These are phyloP conservation scores for Arthrobotrys musiformis DNA, from an alignment of 2,329 filamentous ascomycete genomes.

Conservation along the genomic window DNA sequence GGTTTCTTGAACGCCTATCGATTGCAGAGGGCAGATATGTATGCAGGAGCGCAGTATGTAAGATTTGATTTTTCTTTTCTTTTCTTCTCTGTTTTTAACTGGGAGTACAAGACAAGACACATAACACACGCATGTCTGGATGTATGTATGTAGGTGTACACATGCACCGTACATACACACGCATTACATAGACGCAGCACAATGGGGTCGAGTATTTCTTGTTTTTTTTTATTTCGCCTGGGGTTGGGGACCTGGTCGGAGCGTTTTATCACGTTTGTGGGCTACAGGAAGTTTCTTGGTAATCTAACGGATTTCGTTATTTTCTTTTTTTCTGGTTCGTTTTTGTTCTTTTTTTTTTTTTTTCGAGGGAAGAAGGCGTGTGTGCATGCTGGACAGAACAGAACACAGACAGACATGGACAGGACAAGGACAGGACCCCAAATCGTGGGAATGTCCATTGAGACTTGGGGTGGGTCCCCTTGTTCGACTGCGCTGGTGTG, in stretches of 20 bases:
- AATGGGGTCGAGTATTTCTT: too few species aligned
- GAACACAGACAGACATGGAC: too few species aligned
- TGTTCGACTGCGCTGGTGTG: background rate
- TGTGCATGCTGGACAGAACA: background rate
- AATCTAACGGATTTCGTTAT: too few species aligned
- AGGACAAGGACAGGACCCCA: constrained; percentile 4
- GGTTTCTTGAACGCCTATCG: constrained; percentile 35
- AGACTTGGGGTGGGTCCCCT: constrained; percentile 6
- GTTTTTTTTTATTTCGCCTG: background rate
- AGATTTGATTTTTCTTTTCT: background rate
- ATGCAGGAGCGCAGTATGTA: constrained; percentile 9
- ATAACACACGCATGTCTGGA: background rate
- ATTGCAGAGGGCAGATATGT: constrained; percentile 20
- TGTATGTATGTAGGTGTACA: background rate
- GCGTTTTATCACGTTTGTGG: constrained; percentile 23
- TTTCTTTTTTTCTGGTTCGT: background rate
- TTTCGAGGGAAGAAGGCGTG: background rate
- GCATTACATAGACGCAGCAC: background rate
- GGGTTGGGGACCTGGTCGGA: background rate
- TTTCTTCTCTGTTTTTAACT: background rate
- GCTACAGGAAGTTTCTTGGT: background rate
- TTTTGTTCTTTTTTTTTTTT: background rate
- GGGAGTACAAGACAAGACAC: background rate
- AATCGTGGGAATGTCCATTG: constrained; percentile 31
- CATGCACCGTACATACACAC: background rate